Evolutionary conservation across 305 asterid species (phyloP), one percentile per base, ranked within the genome.

Genomic region (Andrographis paniculata): DNA sequence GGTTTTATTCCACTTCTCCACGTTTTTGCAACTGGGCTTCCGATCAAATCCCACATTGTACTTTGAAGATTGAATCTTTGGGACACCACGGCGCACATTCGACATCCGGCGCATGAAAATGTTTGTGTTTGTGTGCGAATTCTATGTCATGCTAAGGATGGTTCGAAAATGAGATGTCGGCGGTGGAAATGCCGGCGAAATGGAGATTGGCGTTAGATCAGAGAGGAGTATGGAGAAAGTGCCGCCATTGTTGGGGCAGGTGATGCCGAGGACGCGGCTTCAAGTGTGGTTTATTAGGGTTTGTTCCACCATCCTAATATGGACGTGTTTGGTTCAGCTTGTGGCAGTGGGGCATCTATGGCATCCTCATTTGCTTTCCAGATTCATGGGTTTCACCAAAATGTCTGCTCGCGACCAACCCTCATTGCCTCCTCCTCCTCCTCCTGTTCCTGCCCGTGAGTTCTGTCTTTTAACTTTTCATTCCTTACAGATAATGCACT

Each of bases 291-390:
- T 86, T 52, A 75, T 86, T 61, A 80, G 93, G 73, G 73, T 86
- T 53, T 91, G 95, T 69, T 78, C 91, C 43, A 76, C 82, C 63
- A 86, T 91, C 71, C 67, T 89, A 44, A 75, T 91, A 64, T 86
- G 99, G 96, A 80, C 94, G 42, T 78, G 96, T 69, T 71, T 86
- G 78, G 83, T 78, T 60, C 96, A 86, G 61, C 84, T 86, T 41
- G 73, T 83, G 50, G 77, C 94, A 14, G 92, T 86, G 48, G 77
- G 76, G 46, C 80, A 82, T 65, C 80, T 89, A 17, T 89, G 95
- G 94, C 87, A 75, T 48, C 98, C 94, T 28, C 82, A 56, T 33
- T 50, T 75, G 58, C 75, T 80, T n/a, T 61, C 79, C 4, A 82
- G 94, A 24, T 59, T 74, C 31, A 17, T 62, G 21, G 79, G 76